phyloP scores from a whole-genome alignment of 805 yeast species.

The Nakazawaea populi region DNA sequence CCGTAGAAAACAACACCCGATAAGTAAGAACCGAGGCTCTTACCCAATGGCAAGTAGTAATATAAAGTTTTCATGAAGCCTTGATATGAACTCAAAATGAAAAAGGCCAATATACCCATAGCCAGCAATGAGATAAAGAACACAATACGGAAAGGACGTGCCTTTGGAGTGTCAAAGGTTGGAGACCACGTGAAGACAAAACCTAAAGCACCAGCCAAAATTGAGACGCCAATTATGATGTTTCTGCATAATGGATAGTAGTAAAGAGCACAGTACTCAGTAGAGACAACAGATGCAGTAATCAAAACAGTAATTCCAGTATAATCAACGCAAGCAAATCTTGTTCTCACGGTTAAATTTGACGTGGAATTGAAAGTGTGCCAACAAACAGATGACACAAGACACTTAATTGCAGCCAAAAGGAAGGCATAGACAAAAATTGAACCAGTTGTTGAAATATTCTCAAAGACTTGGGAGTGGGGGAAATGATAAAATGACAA shows the following conservation, averaged over 20 bases:
- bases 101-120: conserved; percentile 64
- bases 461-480: conserved; percentile 39
- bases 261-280: conserved; percentile 75
- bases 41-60: conserved; percentile 63
- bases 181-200: conserved; percentile 89
- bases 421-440: conserved; percentile 57
- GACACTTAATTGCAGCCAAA: conserved; percentile 68
- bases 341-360: conserved; percentile 50
- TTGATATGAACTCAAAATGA: conserved; percentile 46
- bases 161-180: conserved; percentile 80
- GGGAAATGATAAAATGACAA: conserved; percentile 63
- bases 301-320: conserved; percentile 89
- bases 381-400: conserved; percentile 79
- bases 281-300: conserved; percentile 81
- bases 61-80: conserved; percentile 47
- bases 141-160: conserved; percentile 69
- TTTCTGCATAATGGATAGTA: conserved; percentile 44
- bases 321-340: conserved; percentile 91
- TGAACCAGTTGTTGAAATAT: conserved; percentile 36
- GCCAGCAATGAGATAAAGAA: conserved; percentile 77
- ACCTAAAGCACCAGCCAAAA: conserved; percentile 65
- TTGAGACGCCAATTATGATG: conserved; percentile 54
- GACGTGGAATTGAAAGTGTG: conserved; percentile 86
- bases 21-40: conserved; percentile 69
- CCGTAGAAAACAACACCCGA: conserved; percentile 87